Evolutionary conservation across 225 moss, liverwort and hornwort genomes (phyloP), one percentile per base, ranked within the genome.

Genomic region (Takakia lepidozioides): DNA sequence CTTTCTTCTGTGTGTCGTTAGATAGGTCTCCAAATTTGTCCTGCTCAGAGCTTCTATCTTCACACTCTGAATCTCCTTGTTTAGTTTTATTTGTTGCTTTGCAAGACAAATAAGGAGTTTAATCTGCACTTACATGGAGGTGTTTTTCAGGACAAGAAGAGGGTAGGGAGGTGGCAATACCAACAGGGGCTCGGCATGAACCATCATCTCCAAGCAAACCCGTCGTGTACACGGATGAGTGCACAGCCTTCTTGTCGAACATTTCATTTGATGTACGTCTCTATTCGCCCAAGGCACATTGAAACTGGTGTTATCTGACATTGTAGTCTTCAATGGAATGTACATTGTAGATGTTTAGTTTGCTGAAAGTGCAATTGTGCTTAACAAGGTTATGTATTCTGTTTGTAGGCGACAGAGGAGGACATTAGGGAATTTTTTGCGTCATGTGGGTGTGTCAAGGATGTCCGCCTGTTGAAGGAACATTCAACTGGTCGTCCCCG

Each of bases 161-260:
- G 54, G 62, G 43, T 25, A 51, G 41, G 32, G 48, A 65, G 29
- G 59, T 65, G 28, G 25, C 35, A 39, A 26, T 68, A 46, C 52
- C 46, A 38, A 65, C 66, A 34, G 19, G 18, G 25, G 43, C 45
- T 22, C 51, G 38, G 0, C 51, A 40, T 37, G 54, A 52, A 47
- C 25, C 67, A 4, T 67, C 64, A 48, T 34, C 64, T 29, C 47
- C 70, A 4, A 85, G 67, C 66, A 74, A 70, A 30, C 56, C 58
- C 27, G 64, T 74, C 56, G 26, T 78, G 41, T 93, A 78, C 27
- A 83, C 64, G 49, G 93, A 93, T 43, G 81, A 88, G 51, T 93
- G 88, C 72, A 93, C 93, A 34, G 86, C 86, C 17, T 93, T 93
- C 65, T 63, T 93, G 49, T 83, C 83, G 22, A 93, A 88, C 62